Base-by-base conservation (phyloP, 345 rosid species). In the Triadica sebifera region DNA sequence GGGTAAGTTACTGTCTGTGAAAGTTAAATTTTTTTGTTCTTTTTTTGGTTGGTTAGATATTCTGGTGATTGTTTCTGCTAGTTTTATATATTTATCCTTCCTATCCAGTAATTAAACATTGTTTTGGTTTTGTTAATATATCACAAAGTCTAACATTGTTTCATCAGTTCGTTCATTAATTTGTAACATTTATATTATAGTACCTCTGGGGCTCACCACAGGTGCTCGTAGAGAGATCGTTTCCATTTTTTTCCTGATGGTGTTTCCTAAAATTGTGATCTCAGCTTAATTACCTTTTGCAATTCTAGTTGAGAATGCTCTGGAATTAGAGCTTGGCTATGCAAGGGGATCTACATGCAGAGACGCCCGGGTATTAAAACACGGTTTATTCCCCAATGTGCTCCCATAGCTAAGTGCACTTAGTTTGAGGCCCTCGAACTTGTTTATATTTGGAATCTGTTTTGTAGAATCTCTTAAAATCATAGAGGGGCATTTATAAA, bases 1-100 rank as follows among this genome's bases (percentile, higher is more conserved):
- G 99, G 99, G 97, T 95, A 81, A 86, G 79, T 62, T 72, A 43
- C 39, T 55, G 25, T 49, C 12, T 38, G 16, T 53, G 46, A 4
- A 63, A 50, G 17, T 29, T 29, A 29, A 29, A 29, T 29, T 1
- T 29, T 29, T 29, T 29, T 29, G 34, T 29, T 29, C 52, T 52
- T 37, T 12, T 25, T 50, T 38, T 38, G 39, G 52, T 20, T 43
- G 47, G 3, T 74, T 63, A 25, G 10, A 15, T 43, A 47, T 43
- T 43, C 71, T 65, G 38, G 66, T 38, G 24, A 41, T 69, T 65
- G 7, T 39, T 71, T 74, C 38, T 51, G 70, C 55, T 67, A 25
- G 5, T 67, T 49, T 29, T 67, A 0, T 22, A 9, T 12, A 58
- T 58, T 25, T 38, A 4, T 19, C 50, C 15, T 64, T 15, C 4